Evolutionary conservation across 2,329 filamentous ascomycete species (phyloP).

Genomic region (Neofusicoccum ribis): DNA sequence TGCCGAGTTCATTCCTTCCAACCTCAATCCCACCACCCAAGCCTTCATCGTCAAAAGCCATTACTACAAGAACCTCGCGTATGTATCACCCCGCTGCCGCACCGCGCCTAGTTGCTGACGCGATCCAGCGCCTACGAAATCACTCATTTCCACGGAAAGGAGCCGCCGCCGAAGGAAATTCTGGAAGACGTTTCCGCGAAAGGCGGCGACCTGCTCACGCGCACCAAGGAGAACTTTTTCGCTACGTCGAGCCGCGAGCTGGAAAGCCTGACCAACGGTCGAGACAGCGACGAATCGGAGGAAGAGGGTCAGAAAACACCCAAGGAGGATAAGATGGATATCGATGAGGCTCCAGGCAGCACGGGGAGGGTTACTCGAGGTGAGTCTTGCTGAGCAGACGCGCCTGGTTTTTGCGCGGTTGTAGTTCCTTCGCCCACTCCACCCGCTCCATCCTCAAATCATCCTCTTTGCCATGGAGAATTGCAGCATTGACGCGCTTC

Average conservation of each 20-base stretch:
- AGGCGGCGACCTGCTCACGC: conserved; percentile 73
- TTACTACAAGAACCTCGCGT: conserved; percentile 85
- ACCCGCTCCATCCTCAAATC: not conserved
- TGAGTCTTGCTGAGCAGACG: conserved; percentile 22
- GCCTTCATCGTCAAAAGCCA: conserved; percentile 84
- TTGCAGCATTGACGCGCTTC: not conserved
- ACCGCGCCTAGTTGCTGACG: not conserved
- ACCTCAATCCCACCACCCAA: conserved; percentile 75
- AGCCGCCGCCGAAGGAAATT: conserved; percentile 84
- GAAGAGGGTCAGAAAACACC: conserved; percentile 48
- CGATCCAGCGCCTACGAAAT: conserved; percentile 72
- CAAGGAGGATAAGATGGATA: conserved; percentile 51
- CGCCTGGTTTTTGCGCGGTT: not conserved
- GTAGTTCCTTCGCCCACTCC: not conserved
- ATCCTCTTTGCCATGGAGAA: not conserved
- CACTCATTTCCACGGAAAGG: conserved; percentile 70
- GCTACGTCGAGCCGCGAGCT: conserved; percentile 50
- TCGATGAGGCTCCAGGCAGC: conserved; percentile 49
- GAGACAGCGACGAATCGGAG: conserved; percentile 52
- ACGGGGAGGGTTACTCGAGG: conserved; percentile 39
- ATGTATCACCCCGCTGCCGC: conserved; percentile 25
- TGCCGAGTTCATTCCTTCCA: conserved; percentile 72
- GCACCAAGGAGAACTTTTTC: conserved; percentile 75
- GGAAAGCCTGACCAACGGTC: conserved; percentile 52
- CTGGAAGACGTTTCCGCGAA: conserved; percentile 79